phyloP scores from a whole-genome alignment of 2,329 filamentous ascomycete genomes.

The Ceratocystis cacaofunesta region DNA sequence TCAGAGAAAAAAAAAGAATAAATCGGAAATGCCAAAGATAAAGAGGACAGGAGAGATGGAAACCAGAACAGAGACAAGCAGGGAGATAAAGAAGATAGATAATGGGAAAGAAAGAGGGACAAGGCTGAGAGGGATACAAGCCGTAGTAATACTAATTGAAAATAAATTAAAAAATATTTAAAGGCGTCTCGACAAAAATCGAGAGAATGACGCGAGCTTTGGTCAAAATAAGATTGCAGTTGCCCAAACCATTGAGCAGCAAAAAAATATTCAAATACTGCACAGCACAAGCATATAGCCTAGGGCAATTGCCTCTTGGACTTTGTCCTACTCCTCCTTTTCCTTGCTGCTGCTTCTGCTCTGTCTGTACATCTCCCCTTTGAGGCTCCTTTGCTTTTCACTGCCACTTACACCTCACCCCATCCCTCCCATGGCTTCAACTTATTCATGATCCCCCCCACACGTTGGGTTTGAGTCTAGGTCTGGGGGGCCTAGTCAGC shows the following conservation, averaged over 20 bases:
- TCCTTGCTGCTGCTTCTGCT: neutral
- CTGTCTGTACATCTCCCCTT: no score
- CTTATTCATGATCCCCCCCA: no score
- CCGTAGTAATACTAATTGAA: neutral
- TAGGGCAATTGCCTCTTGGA: neutral
- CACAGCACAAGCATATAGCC: neutral
- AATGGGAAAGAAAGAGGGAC: neutral
- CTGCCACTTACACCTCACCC: no score
- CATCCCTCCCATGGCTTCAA: no score
- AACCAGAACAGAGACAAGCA: neutral
- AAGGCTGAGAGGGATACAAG: no score
- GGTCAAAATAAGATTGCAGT: constrained; percentile 7
- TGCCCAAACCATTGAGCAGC: neutral
- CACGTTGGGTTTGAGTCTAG: no score
- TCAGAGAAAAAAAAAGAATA: neutral
- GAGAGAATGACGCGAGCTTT: neutral
- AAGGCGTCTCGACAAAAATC: neutral
- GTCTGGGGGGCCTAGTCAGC: no score
- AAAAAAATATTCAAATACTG: neutral
- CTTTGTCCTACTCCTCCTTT: no score
- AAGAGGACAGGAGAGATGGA: neutral
- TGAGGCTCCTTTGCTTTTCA: no score
- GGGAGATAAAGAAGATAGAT: neutral
- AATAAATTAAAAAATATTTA: neutral
- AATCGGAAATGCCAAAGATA: neutral